phyloP scores from a whole-genome alignment of 1,139 yeast genomes.

The Nakaseomyces sp. region DNA sequence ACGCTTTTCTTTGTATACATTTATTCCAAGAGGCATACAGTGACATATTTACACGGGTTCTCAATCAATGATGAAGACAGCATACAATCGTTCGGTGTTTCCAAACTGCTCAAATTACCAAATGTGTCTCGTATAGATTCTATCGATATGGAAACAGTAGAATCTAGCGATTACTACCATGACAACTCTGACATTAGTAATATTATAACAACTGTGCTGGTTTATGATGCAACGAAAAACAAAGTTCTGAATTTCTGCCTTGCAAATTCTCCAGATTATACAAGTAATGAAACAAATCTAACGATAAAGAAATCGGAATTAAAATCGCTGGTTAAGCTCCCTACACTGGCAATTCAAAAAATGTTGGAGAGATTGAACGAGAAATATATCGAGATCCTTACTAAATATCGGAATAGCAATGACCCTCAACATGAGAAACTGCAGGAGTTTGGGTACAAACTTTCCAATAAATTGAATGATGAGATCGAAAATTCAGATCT shows the following conservation, averaged over 20 bases:
- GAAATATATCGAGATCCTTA: background rate
- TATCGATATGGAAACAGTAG: slow-evolving; percentile 1
- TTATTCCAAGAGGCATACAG: slow-evolving; percentile 19
- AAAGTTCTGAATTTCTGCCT: background rate
- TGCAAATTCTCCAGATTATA: background rate
- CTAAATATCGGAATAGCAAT: background rate
- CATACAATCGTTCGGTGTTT: slow-evolving; percentile 16
- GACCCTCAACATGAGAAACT: slow-evolving; percentile 2
- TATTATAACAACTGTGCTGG: background rate
- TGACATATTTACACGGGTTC: slow-evolving; percentile 20
- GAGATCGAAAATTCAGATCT: background rate
- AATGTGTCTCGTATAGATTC: background rate
- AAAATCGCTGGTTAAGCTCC: background rate
- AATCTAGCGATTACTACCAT: background rate
- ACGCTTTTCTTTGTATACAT: slow-evolving; percentile 15
- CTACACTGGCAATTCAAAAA: background rate
- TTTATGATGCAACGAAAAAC: background rate
- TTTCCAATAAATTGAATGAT: slow-evolving; percentile 5
- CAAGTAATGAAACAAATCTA: background rate
- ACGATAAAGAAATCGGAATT: background rate
- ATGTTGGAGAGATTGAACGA: background rate
- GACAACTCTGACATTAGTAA: background rate
- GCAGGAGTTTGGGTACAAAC: slow-evolving; percentile 5
- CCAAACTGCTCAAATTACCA: slow-evolving; percentile 17
- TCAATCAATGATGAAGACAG: slow-evolving; percentile 9